phyloP scores from a whole-genome alignment of 2,329 filamentous ascomycete genomes.

The Ceratocystiopsis brevicomis region DNA sequence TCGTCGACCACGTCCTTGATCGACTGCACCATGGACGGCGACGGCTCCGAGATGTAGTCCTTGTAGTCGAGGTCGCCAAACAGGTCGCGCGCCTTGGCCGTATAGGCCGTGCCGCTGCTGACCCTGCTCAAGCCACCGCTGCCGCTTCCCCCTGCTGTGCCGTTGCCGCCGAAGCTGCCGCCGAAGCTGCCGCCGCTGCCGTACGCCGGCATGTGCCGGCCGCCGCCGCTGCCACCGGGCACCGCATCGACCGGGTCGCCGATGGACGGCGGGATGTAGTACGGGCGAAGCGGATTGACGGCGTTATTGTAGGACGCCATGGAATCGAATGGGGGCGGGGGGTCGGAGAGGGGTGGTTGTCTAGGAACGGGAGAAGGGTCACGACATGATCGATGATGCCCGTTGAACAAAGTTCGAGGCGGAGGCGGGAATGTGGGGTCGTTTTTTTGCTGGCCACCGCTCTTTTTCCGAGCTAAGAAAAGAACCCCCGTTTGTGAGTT shows the following conservation, averaged over 20 bases:
- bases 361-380: neutral
- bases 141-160: neutral
- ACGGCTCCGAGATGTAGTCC: slow-evolving; percentile 61
- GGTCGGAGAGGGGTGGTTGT: neutral
- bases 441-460: slow-evolving; percentile 1
- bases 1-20: slow-evolving; percentile 64
- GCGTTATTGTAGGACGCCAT: slow-evolving; percentile 28
- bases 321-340: neutral
- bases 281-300: slow-evolving; percentile 48
- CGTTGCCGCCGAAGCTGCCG: neutral
- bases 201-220: too few species aligned
- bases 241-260: slow-evolving; percentile 23
- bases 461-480: slow-evolving; percentile 1
- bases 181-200: too few species aligned
- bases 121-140: neutral
- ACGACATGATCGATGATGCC: neutral
- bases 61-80: slow-evolving; percentile 85
- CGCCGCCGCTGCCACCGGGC: slow-evolving; percentile 16
- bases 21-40: slow-evolving; percentile 55
- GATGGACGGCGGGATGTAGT: slow-evolving; percentile 46
- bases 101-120: slow-evolving; percentile 19
- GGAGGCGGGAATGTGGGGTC: too few species aligned
- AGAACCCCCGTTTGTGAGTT: neutral
- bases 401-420: neutral
- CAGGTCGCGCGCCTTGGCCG: slow-evolving; percentile 59